Evolutionary conservation across 768 basidiomycete genomes (phyloP), one percentile per base, ranked within the genome.

Genomic region (Tulasnella sp.): DNA sequence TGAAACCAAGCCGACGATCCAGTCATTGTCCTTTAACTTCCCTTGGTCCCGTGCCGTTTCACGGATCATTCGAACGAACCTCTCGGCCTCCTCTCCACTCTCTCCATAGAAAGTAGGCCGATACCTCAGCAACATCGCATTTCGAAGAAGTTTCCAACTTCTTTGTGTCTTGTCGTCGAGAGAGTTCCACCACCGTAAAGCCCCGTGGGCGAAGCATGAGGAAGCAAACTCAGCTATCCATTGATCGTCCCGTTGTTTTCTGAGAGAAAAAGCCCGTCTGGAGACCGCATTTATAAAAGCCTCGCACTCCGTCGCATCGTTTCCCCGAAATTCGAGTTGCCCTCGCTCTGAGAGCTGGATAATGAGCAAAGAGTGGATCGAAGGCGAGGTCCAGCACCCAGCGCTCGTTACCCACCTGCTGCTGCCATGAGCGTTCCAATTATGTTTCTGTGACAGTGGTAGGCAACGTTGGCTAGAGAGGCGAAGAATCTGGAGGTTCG

Each of bases 221-320:
- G 64, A 69, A 14, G 64, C 64, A 34, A 69, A 69, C 1, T 69
- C 31, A 12, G 31, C 64, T 34, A 69, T 31, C 64, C 64, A 37
- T 69, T 37, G 31, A 37, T 69, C 64, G 31, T 69, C 64, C 12
- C 28, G 4, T 37, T 28, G 64, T 31, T 37, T 69, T 6, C 64
- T 31, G 1, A 16, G 12, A 7, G 84, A 16, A 81, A 82, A 22
- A 2, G 64, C 34, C 5, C 37, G 28, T 69, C 31, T 69, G 6
- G 28, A 20, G 64, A 69, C 64, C 0, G 64, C 64, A 14, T 37
- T 37, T 14, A 69, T 37, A 2, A 69, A 69, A 37, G 16, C 31
- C 18, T 69, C 31, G 64, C 64, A 69, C 20, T 37, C n/a, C 46
- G 12, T 46, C 46, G 46, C 12, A 46, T 14, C 14, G 2, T 54